These are phyloP conservation scores for Diplodia intermedia DNA, from an alignment of 2,329 filamentous ascomycete genomes.

Conservation along the genomic window DNA sequence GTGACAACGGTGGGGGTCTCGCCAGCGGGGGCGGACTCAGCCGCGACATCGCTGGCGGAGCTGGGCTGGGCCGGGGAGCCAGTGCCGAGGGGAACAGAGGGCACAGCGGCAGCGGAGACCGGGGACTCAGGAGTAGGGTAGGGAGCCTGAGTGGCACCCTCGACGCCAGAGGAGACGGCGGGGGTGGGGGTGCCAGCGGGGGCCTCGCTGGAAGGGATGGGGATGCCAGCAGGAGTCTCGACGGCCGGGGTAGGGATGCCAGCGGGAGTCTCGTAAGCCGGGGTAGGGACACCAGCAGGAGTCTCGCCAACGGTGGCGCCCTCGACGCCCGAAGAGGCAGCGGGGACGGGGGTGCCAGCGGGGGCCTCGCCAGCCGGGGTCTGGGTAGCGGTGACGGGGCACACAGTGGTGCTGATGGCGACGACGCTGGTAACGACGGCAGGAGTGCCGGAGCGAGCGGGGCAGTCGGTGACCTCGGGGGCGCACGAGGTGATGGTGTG, in stretches of 20 bases:
- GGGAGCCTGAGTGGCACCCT: conserved; percentile 26
- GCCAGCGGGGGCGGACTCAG: conserved; percentile 31
- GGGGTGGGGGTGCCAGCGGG: conserved; percentile 5
- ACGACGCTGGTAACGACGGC: conserved; percentile 33
- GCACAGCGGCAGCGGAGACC: conserved; percentile 27
- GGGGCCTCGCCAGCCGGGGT: conserved; percentile 38
- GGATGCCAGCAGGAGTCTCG: not conserved
- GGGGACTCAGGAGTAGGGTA: conserved; percentile 32
- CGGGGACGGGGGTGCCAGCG: conserved; percentile 9
- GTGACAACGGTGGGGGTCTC: conserved; percentile 28
- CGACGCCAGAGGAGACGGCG: conserved; percentile 23
- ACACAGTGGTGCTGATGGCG: conserved; percentile 51
- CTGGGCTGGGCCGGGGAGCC: conserved; percentile 26
- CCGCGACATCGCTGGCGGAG: conserved; percentile 17
- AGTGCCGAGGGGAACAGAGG: conserved; percentile 37
- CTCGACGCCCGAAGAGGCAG: conserved; percentile 37
- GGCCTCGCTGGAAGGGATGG: not conserved
- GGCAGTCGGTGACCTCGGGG: conserved; percentile 34
- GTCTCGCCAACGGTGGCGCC: not conserved
- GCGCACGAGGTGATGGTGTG: conserved; percentile 32
- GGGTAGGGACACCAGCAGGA: too few species aligned
- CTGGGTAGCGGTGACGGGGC: conserved; percentile 47
- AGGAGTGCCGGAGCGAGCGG: conserved; percentile 32
- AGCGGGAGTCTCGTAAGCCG: not conserved
- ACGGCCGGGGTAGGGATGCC: conserved; percentile 20